Evolutionary conservation across 1,284 basidiomycete species (phyloP), one percentile per base, ranked within the genome.

Genomic region (Volvariella volvacea): DNA sequence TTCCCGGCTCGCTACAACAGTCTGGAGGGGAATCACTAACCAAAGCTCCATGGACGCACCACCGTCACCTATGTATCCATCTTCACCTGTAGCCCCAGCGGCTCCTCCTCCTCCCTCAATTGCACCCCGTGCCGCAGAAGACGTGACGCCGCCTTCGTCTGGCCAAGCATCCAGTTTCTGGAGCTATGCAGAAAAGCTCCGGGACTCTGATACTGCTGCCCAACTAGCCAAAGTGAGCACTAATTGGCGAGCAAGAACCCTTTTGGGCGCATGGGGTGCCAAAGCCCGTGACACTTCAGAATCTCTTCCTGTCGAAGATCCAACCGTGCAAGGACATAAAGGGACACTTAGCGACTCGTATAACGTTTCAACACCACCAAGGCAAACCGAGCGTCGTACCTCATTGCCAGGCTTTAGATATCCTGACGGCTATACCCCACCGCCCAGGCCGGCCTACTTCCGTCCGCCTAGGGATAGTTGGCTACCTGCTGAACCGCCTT

Each of bases 21-120:
- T 87, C 14, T 86, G 83, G 81, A 72, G 74, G 53, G 83, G 84
- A 6, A 80, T 88, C 49, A 86, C 81, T 2, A 88, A 86, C 53
- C 79, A 83, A 58, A 76, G 72, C 44, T 76, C 81, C 1, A 82
- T 83, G 80, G 82, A 83, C 15, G 66, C 69, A 2, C 75, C 79
- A 10, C 68, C 75, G 14, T 61, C 63, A 8, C 62, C 65, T 17
- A 44, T 52, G 1, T 56, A 65, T n/a, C 58, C 63, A 21, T 46
- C 50, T 22, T 46, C 55, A 4, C 57, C 66, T 3, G 28, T 15
- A 38, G 19, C 16, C 9, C 55, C 60, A 14, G 42, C 50, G 34
- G 42, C 55, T 6, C 53, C 62, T 4, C 55, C 60, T 10, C 55
- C 55, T 21, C 55, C 57, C 1, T 58, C 68, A 19, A 54, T 64